phyloP scores from a whole-genome alignment of 306 rosid species.

The Vigna mungo region DNA sequence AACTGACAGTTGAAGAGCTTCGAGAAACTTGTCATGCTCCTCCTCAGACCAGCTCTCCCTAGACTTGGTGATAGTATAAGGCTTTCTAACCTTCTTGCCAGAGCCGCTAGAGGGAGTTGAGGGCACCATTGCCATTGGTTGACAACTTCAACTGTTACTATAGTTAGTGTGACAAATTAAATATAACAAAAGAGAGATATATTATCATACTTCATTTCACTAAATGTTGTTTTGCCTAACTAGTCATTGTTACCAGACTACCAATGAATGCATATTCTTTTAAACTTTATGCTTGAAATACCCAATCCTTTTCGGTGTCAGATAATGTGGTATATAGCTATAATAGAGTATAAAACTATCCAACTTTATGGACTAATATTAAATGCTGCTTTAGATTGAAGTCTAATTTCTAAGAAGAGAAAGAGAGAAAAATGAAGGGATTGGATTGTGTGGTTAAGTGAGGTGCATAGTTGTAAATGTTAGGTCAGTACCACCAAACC shows the following conservation, averaged over 20 bases:
- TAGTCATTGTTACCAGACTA: background rate
- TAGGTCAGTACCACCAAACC: conserved; percentile 21
- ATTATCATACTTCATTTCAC: background rate
- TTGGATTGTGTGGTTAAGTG: background rate
- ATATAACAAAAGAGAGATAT: background rate
- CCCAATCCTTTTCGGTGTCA: too few relatives aligned
- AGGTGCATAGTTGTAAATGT: conserved; percentile 20
- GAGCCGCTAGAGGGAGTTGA: conserved; percentile 61
- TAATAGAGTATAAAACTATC: background rate
- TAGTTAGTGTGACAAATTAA: conserved; percentile 35
- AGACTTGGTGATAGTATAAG: conserved; percentile 91
- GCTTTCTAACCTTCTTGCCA: conserved; percentile 83
- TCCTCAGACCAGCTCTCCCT: conserved; percentile 94
- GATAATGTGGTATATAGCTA: background rate
- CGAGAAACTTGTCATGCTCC: conserved; percentile 92
- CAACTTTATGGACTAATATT: background rate
- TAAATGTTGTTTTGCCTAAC: background rate
- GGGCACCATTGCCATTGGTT: conserved; percentile 46
- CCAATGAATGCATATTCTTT: too few relatives aligned
- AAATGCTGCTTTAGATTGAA: background rate
- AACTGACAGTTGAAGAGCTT: conserved; percentile 86
- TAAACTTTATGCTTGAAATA: background rate
- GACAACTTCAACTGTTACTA: conserved; percentile 47
- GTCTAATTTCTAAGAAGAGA: background rate
- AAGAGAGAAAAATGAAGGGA: too few relatives aligned